These are phyloP conservation scores for Rhynchosporium secalis DNA, from an alignment of 2,329 filamentous ascomycete species.

Conservation along the genomic window DNA sequence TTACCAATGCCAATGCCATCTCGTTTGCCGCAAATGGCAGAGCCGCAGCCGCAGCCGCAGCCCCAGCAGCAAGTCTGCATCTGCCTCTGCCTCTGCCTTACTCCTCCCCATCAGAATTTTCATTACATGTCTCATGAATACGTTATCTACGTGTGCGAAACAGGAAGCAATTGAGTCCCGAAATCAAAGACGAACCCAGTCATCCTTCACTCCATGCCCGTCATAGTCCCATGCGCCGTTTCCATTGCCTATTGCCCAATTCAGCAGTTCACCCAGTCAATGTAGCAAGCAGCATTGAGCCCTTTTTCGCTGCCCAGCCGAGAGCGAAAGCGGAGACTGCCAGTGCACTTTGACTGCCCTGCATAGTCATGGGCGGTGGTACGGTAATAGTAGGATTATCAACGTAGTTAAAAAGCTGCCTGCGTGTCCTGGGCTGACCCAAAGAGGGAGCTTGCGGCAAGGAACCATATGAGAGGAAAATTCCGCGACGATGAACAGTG, in stretches of 20 bases:
- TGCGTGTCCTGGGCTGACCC: background rate
- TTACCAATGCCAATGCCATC: background rate
- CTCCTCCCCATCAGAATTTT: slow-evolving; percentile 7
- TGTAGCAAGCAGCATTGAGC: background rate
- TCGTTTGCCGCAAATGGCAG: background rate
- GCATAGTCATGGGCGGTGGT: background rate
- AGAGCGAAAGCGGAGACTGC: background rate
- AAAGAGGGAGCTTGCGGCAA: background rate
- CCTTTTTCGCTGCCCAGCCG: background rate
- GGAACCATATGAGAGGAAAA: background rate
- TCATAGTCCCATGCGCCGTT: background rate
- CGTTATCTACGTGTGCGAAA: slow-evolving; percentile 33
- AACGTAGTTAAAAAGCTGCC: background rate
- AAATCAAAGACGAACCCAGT: background rate
- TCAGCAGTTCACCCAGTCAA: background rate
- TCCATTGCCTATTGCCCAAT: background rate
- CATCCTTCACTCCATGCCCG: background rate
- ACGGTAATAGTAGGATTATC: background rate
- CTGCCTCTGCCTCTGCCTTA: background rate
- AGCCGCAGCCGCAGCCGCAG: slow-evolving; percentile 5
- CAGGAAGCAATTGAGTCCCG: slow-evolving; percentile 12
- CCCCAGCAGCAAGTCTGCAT: background rate
- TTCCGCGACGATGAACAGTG: background rate
- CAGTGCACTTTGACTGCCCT: background rate
- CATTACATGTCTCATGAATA: slow-evolving; percentile 33